Evolutionary conservation across 2,329 filamentous ascomycete genomes (phyloP).

Genomic region (Chaetomiaceae sp.): DNA sequence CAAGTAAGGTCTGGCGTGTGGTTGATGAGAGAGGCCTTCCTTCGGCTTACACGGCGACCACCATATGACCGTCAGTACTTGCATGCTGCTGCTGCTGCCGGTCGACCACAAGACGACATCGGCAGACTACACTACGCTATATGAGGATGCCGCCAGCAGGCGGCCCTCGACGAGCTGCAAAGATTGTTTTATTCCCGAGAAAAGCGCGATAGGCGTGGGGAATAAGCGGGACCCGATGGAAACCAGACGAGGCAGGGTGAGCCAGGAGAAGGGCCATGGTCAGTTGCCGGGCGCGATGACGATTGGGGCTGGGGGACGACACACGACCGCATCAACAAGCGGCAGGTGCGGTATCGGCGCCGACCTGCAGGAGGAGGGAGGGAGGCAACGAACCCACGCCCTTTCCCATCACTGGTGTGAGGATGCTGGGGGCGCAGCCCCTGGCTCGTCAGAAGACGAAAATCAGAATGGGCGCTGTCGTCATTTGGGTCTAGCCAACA

Average conservation of each 20-base stretch:
- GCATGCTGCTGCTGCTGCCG: background rate
- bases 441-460: no score
- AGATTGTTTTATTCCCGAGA: constrained; percentile 10
- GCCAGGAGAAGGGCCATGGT: background rate
- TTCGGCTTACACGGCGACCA: background rate
- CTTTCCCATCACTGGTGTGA: no score
- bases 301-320: background rate
- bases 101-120: background rate
- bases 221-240: constrained; percentile 12
- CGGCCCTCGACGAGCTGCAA: background rate
- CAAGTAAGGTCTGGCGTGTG: no score
- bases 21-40: background rate
- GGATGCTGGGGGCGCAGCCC: no score
- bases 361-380: no score
- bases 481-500: no score
- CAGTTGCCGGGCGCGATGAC: background rate
- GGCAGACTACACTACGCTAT: background rate
- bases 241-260: background rate
- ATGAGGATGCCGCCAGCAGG: background rate
- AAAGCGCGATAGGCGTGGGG: constrained; percentile 9
- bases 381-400: no score
- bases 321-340: no score
- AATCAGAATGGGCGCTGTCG: no score
- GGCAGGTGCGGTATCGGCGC: constrained; percentile 15
- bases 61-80: background rate